A percentile compares a stretch with the other conserved stretches of the same genome.
These are phyloP conservation scores for Calendula officinalis DNA, from an alignment of 129 eudicot species.

Conservation along the genomic window DNA sequence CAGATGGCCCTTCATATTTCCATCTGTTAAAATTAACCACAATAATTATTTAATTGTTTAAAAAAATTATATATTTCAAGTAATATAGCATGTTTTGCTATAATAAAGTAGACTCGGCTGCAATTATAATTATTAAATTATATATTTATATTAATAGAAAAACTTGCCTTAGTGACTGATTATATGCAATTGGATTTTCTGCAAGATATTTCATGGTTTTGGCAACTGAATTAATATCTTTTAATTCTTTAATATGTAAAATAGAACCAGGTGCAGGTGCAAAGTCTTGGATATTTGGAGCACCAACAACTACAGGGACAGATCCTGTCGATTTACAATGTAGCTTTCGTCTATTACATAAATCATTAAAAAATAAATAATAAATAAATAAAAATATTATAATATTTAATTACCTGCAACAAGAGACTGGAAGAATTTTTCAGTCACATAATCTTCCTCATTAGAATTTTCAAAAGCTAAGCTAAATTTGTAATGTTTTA, in stretches of 20 bases:
- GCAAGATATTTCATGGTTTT: conserved; percentile 80
- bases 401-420: conserved; percentile 65
- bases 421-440: conserved; percentile 94
- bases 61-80: too few relatives aligned
- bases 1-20: conserved; percentile 95
- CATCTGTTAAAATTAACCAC: conserved; percentile 45
- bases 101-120: too few relatives aligned
- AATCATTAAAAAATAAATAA: neutral
- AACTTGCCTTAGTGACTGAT: conserved; percentile 62
- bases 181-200: conserved; percentile 69
- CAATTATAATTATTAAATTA: too few relatives aligned
- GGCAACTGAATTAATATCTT: conserved; percentile 59
- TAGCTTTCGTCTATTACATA: conserved; percentile 10
- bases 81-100: too few relatives aligned
- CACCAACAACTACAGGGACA: conserved; percentile 91
- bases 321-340: conserved; percentile 46
- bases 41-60: neutral
- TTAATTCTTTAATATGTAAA: conserved; percentile 73
- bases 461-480: conserved; percentile 95
- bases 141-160: neutral
- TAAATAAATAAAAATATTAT: conserved; percentile 7
- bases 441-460: conserved; percentile 97
- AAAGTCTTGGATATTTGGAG: conserved; percentile 96
- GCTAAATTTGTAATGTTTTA: conserved; percentile 86
- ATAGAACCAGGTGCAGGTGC: conserved; percentile 79